Conservation (phyloP, 768 basidiomycete genomes). For the Lentinula aciculospora region DNA sequence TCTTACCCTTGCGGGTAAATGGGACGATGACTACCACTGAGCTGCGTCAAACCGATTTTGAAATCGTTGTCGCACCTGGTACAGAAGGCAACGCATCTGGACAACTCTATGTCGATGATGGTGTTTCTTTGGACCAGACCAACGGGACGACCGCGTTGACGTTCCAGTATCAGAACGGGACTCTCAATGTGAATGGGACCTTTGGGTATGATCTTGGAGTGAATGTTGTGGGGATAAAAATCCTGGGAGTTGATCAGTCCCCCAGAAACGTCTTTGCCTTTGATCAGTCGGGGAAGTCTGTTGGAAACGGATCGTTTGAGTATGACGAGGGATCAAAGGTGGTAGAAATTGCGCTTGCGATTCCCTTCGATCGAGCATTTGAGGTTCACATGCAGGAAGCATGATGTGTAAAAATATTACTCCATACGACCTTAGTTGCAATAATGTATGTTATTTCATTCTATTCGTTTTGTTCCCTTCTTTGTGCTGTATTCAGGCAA, state of each 20-base stretch:
- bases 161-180: conserved; percentile 24
- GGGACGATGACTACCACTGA: conserved; percentile 57
- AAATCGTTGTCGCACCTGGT: conserved; percentile 57
- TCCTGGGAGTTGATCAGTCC: conserved; percentile 27
- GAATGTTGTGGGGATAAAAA: conserved; percentile 27
- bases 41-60: conserved; percentile 50
- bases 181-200: conserved; percentile 27
- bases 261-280: conserved; percentile 26
- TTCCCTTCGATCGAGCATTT: conserved; percentile 29
- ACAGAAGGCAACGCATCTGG: conserved; percentile 47
- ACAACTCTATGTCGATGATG: conserved; percentile 59
- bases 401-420: no score
- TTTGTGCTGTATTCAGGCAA: no score
- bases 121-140: conserved; percentile 37
- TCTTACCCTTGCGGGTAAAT: conserved; percentile 51
- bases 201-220: conserved; percentile 35
- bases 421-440: no score
- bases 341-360: conserved; percentile 34
- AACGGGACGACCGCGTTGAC: conserved; percentile 23
- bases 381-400: conserved; percentile 15
- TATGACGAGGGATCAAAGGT: conserved; percentile 37
- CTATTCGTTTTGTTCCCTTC: no score
- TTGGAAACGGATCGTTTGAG: conserved; percentile 27
- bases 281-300: conserved; percentile 16
- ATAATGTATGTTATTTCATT: no score